These are phyloP conservation scores for Xylaria digitata DNA, from an alignment of 2,329 filamentous ascomycete genomes.

Conservation along the genomic window DNA sequence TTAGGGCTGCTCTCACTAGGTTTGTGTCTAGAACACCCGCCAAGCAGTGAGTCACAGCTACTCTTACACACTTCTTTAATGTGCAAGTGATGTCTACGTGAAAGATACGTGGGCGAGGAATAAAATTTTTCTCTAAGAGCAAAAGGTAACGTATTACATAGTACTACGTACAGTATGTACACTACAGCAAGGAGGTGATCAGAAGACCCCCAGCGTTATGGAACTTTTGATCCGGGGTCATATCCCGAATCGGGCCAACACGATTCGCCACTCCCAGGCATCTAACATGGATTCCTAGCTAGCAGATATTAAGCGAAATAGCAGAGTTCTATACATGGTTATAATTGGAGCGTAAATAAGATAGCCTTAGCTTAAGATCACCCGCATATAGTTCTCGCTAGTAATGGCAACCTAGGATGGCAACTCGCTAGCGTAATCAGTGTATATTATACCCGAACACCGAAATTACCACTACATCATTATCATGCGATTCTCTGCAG, in stretches of 20 bases:
- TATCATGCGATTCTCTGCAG: conserved; percentile 14
- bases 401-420: not conserved
- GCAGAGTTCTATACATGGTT: not conserved
- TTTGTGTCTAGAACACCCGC: not conserved
- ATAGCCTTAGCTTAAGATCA: conserved; percentile 14
- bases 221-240: conserved; percentile 19
- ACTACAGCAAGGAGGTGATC: conserved; percentile 1
- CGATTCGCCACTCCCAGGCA: not conserved
- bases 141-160: not conserved
- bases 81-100: not conserved
- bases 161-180: no score
- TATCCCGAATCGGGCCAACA: conserved; percentile 14
- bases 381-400: conserved; percentile 19
- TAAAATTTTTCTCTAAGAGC: conserved; percentile 3
- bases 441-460: conserved; percentile 1
- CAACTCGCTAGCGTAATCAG: not conserved
- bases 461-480: conserved; percentile 9
- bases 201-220: conserved; percentile 14
- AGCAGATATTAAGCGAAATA: conserved; percentile 24
- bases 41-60: no score
- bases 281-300: conserved; percentile 2
- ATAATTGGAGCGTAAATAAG: not conserved
- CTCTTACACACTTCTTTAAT: not conserved
- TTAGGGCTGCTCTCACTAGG: no score
- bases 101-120: conserved; percentile 1